Evolutionary conservation across 208 protist species (phyloP).

Genomic region (Acanthamoeba divionensis): DNA sequence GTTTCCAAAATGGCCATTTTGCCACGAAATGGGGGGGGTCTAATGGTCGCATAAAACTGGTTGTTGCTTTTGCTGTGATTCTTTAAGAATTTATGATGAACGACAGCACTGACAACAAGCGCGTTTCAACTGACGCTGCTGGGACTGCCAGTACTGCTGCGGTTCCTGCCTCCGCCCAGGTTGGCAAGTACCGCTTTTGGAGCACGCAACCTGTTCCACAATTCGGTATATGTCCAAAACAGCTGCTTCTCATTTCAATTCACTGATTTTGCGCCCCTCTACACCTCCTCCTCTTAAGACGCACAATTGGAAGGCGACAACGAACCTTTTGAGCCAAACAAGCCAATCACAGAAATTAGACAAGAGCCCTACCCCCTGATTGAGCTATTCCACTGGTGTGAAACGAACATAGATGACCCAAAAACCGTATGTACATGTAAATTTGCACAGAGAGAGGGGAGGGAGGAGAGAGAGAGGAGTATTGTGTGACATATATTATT

Average conservation of each 20-base stretch:
- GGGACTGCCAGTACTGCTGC: not conserved
- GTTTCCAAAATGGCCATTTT: too few relatives aligned
- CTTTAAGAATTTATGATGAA: too few relatives aligned
- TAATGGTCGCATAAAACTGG: too few relatives aligned
- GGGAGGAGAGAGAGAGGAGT: not conserved
- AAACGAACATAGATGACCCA: constrained; percentile 84
- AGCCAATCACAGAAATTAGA: constrained; percentile 84
- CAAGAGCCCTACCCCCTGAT: constrained; percentile 89
- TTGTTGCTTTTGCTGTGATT: too few relatives aligned
- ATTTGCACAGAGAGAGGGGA: not conserved
- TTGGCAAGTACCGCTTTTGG: constrained; percentile 69
- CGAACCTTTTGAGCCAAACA: constrained; percentile 64
- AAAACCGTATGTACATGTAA: too few relatives aligned
- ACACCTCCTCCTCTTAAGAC: not conserved
- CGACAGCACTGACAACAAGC: not conserved
- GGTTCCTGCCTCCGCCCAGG: not conserved
- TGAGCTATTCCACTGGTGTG: constrained; percentile 92
- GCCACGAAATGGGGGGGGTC: too few relatives aligned
- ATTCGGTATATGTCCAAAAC: not conserved
- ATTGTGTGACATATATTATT: not conserved
- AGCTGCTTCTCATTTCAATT: not conserved
- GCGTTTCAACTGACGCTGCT: not conserved
- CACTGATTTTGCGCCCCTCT: not conserved
- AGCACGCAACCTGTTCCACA: constrained; percentile 76
- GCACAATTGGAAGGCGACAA: constrained; percentile 3